Evolutionary conservation across 1,139 yeast genomes (phyloP).

Genomic region (Diutina rugosa): DNA sequence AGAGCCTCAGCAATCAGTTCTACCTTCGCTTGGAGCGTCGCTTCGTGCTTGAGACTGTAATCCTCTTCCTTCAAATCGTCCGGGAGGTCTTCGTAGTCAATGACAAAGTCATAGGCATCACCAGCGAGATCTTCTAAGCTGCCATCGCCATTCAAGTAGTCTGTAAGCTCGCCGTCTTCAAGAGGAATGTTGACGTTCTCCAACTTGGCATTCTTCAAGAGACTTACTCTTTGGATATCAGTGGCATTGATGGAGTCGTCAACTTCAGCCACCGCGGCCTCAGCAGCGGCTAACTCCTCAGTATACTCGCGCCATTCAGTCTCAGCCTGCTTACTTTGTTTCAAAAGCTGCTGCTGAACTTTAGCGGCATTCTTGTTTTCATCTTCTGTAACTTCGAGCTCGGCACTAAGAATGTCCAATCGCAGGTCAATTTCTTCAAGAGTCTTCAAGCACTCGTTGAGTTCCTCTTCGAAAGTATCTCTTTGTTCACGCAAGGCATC

Average conservation of each 20-base stretch:
- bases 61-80: conserved; percentile 26
- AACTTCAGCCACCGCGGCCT: conserved; percentile 8
- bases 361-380: conserved; percentile 36
- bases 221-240: conserved; percentile 45
- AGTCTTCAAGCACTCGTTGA: conserved; percentile 25
- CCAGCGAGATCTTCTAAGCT: conserved; percentile 22
- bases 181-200: conserved; percentile 61
- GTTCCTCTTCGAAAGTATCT: neutral
- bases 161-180: conserved; percentile 39
- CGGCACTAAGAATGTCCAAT: conserved; percentile 19
- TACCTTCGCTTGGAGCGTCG: conserved; percentile 30
- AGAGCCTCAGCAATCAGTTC: conserved; percentile 29
- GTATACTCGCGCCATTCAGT: conserved; percentile 28
- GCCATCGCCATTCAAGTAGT: conserved; percentile 21
- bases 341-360: neutral
- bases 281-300: conserved; percentile 19
- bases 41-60: conserved; percentile 25
- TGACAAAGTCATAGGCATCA: conserved; percentile 32
- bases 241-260: conserved; percentile 39
- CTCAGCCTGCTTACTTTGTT: conserved; percentile 24
- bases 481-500: neutral
- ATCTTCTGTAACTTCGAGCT: conserved; percentile 8
- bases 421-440: conserved; percentile 30
- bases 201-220: conserved; percentile 63
- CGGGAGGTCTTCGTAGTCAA: conserved; percentile 45